Evolutionary conservation across 495 filamentous ascomycete genomes (phyloP), one percentile per base, ranked within the genome.

Genomic region (Wilcoxina mikolae): DNA sequence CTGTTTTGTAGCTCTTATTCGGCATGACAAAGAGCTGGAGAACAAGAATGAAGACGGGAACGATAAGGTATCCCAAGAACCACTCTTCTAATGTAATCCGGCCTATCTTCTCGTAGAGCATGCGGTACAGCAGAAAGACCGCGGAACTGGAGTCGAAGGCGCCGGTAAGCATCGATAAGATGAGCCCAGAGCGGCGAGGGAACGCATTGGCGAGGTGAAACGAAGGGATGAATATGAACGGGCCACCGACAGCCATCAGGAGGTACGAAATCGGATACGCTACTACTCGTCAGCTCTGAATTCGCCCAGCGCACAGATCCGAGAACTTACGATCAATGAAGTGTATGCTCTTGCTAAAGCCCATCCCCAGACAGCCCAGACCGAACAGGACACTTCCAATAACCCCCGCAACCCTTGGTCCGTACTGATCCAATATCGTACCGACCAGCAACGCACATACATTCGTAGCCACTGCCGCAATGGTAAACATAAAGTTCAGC

Each of bases 201-300:
- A 95, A 94, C 11, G 87, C 80, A 60, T 95, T 95, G 41, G 83
- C 88, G n/a, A 95, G 75, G 58, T 95, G 89, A 70, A 95, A 94
- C 2, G 81, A 86, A 12, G 84, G 79, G 55, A 94, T 94, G 70
- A 90, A 94, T 24, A 88, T 78, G 62, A 94, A 95, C 0, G 88
- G 87, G 0, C 88, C 88, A 24, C 87, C 89, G 10, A 95, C 70
- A 0, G 87, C 84, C 3, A 95, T 72, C 51, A 89, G 78, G 5
- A 91, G 71, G 64, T 94, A 95, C 12, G 62, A 56, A 31, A 60
- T 49, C 3, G 61, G 60, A 33, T 65, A 65, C 31, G 61, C 61
- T 64, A 42, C 10, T 11, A 18, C 24, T 49, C 27, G 25, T 49
- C 23, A 27, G 43, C 11, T 46, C 23, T 7, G n/a, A 12, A 20